Evolutionary conservation across 805 yeast species (phyloP).

Genomic region (Candida suzukii): DNA sequence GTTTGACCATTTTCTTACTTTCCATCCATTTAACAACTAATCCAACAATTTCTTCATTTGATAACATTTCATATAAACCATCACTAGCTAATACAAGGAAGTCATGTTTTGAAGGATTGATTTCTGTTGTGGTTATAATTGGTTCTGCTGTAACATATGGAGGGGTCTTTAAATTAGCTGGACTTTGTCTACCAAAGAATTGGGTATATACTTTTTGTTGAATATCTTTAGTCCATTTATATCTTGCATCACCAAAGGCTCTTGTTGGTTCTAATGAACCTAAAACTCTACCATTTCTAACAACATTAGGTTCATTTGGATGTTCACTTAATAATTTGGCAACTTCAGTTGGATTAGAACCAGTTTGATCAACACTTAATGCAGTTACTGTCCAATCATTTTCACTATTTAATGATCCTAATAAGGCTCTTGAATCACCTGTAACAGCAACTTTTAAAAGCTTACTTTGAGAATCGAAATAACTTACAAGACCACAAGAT

Average conservation of each 20-base stretch:
- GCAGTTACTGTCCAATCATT: slow-evolving; percentile 86
- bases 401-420: slow-evolving; percentile 59
- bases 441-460: slow-evolving; percentile 85
- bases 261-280: slow-evolving; percentile 94
- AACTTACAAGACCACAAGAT: slow-evolving; percentile 83
- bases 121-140: slow-evolving; percentile 73
- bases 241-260: slow-evolving; percentile 96
- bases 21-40: slow-evolving; percentile 93
- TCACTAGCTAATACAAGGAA: slow-evolving; percentile 91
- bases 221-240: slow-evolving; percentile 68
- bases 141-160: slow-evolving; percentile 98
- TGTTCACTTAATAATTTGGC: slow-evolving; percentile 79
- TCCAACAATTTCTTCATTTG: slow-evolving; percentile 89
- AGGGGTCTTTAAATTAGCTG: slow-evolving; percentile 72
- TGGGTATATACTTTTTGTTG: slow-evolving; percentile 69
- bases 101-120: slow-evolving; percentile 65
- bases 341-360: slow-evolving; percentile 83
- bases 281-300: slow-evolving; percentile 81
- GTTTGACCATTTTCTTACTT: slow-evolving; percentile 53
- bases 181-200: slow-evolving; percentile 76
- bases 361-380: slow-evolving; percentile 88
- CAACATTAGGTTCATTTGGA: slow-evolving; percentile 81
- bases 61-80: slow-evolving; percentile 85
- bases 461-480: slow-evolving; percentile 72
- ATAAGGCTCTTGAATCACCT: slow-evolving; percentile 90